Evolutionary conservation across 2,329 filamentous ascomycete species (phyloP), one percentile per base, ranked within the genome.

Genomic region (Apiospora rasikravindrae): DNA sequence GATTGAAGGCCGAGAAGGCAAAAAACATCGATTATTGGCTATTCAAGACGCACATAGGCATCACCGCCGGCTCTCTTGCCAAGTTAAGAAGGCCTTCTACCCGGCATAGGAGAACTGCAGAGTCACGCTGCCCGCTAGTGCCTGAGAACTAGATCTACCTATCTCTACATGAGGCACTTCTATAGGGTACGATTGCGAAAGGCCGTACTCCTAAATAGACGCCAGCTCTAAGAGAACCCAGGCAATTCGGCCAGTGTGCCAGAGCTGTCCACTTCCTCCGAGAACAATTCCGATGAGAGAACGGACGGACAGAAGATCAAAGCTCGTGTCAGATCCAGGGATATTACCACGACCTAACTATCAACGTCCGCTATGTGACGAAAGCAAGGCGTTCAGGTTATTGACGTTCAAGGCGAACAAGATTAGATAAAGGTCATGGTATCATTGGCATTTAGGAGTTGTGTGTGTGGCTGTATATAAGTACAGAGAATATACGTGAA

Each of bases 241-340:
- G 2, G 16, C 6, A 16, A 22, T 29, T 11, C 26, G 13, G 76
- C 77, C 53, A 75, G 77, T 61, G 77, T 82, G 4, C 85, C 90
- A 0, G 90, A 92, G 71, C 78, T 92, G 1, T 91, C 91, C 0
- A 84, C 82, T 0, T 74, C 85, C 0, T 78, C 78, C 0, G 91
- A 93, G 76, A 84, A 93, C 11, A 80, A 88, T 49, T 79, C 79
- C 0, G 69, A 77, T 11, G 77, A 76, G 70, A 71, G 76, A 68
- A 78, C 1, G 72, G 77, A 8, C 0, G 72, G 76, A 2, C 72
- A 67, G 1, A 70, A 73, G 78, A 82, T 79, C 77, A 75, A 73
- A 10, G 76, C 85, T 4, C 76, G 81, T 4, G 78, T 91, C 0
- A 82, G 84, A 0, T 77, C 83, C 0, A 94, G 94, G 75, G 83